Evolutionary conservation across 2,329 filamentous ascomycete species (phyloP).

Genomic region (Daldinia sp.): DNA sequence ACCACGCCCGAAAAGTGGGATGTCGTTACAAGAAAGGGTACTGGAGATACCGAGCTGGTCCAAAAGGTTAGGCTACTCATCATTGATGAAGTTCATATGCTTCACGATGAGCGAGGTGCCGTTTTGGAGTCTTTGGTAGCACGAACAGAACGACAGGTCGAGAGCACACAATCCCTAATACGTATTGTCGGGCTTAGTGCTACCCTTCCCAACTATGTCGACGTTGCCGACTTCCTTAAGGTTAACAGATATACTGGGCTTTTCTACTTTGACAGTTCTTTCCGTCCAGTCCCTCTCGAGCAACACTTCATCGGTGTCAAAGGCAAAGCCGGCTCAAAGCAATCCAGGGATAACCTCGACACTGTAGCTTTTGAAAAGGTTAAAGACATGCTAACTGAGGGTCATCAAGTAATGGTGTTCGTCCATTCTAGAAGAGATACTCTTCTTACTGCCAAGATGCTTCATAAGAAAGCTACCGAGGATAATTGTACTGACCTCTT

Average conservation of each 20-base stretch:
- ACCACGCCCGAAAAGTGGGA: conserved; percentile 99
- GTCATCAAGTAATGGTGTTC: conserved; percentile 99
- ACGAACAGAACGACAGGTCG: conserved; percentile 93
- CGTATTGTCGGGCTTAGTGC: conserved; percentile 95
- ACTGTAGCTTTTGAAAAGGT: conserved; percentile 92
- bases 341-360: conserved; percentile 90
- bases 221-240: conserved; percentile 96
- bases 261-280: conserved; percentile 97
- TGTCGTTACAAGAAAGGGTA: conserved; percentile 96
- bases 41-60: conserved; percentile 95
- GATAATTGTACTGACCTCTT: conserved; percentile 84
- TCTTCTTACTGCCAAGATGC: conserved; percentile 83
- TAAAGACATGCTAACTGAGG: conserved; percentile 86
- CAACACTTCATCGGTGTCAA: conserved; percentile 98
- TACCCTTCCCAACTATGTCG: conserved; percentile 94
- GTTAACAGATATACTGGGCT: conserved; percentile 93
- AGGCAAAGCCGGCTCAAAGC: conserved; percentile 84
- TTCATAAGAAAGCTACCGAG: conserved; percentile 88
- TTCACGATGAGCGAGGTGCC: conserved; percentile 96
- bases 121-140: conserved; percentile 97
- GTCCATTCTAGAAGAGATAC: conserved; percentile 98
- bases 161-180: conserved; percentile 97
- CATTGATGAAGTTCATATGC: conserved; percentile 99
- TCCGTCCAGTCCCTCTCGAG: conserved; percentile 93
- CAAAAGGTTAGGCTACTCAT: conserved; percentile 97